phyloP scores from a whole-genome alignment of 495 filamentous ascomycete genomes.

The Aspergillus bertholletiae region DNA sequence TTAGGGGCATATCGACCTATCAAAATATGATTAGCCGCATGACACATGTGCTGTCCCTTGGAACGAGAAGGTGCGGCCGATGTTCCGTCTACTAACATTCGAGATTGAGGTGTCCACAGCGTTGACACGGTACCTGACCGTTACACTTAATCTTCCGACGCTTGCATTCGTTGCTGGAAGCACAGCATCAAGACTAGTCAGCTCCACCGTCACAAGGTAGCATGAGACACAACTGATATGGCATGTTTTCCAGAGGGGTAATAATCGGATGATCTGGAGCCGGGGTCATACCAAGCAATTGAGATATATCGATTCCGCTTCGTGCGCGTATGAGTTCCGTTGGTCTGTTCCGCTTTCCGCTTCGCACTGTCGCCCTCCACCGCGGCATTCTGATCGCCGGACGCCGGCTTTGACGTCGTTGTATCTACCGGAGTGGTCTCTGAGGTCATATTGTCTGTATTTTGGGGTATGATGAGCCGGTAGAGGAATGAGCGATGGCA shows the following conservation, averaged over 20 bases:
- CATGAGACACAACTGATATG: neutral
- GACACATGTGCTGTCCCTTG: neutral
- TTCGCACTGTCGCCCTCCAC: slow-evolving; percentile 34
- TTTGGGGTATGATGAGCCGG: slow-evolving; percentile 5
- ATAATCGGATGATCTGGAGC: slow-evolving; percentile 2
- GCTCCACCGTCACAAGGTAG: slow-evolving; percentile 1
- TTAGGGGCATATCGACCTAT: slow-evolving; percentile 79
- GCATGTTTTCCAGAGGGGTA: neutral
- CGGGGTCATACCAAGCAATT: slow-evolving; percentile 72
- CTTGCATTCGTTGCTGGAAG: slow-evolving; percentile 77
- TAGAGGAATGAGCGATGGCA: slow-evolving; percentile 12
- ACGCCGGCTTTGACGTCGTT: slow-evolving; percentile 18
- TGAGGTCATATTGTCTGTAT: slow-evolving; percentile 31
- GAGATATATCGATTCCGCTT: slow-evolving; percentile 78
- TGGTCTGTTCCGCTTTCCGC: slow-evolving; percentile 46
- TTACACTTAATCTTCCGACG: slow-evolving; percentile 95
- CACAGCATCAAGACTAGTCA: slow-evolving; percentile 11
- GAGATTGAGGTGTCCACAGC: slow-evolving; percentile 83
- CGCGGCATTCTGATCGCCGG: slow-evolving; percentile 22
- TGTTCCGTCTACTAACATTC: slow-evolving; percentile 55
- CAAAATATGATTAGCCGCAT: neutral
- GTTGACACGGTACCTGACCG: slow-evolving; percentile 80
- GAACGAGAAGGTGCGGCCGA: neutral
- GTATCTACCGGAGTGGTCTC: slow-evolving; percentile 35
- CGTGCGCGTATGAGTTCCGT: slow-evolving; percentile 46